Evolutionary conservation across 768 basidiomycete species (phyloP).

Genomic region (Tricholoma sp.): DNA sequence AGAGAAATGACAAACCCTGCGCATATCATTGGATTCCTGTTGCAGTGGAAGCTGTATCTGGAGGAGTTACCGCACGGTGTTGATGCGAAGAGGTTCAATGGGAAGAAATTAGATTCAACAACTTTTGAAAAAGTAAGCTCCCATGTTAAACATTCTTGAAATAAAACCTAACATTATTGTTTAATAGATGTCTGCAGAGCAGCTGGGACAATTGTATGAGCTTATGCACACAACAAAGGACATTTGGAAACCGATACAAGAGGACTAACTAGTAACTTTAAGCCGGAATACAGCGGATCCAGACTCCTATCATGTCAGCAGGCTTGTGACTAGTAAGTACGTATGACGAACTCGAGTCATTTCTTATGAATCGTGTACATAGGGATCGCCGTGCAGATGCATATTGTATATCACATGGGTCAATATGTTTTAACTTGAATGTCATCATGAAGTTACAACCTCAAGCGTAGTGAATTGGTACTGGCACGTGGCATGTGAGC

Average conservation of each 20-base stretch:
- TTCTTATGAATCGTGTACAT: too few relatives aligned
- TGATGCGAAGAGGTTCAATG: constrained; percentile 44
- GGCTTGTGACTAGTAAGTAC: too few relatives aligned
- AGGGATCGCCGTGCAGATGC: too few relatives aligned
- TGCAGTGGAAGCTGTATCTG: constrained; percentile 93
- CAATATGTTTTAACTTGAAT: too few relatives aligned
- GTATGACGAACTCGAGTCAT: too few relatives aligned
- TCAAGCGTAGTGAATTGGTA: too few relatives aligned
- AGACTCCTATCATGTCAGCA: too few relatives aligned
- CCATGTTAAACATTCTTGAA: too few relatives aligned
- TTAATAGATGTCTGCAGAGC: constrained; percentile 78
- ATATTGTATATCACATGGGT: not conserved
- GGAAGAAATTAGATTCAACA: constrained; percentile 65
- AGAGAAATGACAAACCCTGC: constrained; percentile 78
- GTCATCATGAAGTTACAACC: too few relatives aligned
- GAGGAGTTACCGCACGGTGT: constrained; percentile 55
- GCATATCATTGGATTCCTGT: constrained; percentile 91
- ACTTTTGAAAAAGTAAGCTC: constrained; percentile 67
- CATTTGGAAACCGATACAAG: constrained; percentile 65
- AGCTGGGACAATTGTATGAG: constrained; percentile 91
- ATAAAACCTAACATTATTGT: constrained; percentile 1
- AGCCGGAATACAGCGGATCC: too few relatives aligned
- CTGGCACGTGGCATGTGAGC: not conserved
- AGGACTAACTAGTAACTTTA: too few relatives aligned
- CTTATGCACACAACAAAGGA: constrained; percentile 89